These are phyloP conservation scores for Nymphaea thermarum DNA, from an alignment of 164 flowering plant genomes.

Conservation along the genomic window DNA sequence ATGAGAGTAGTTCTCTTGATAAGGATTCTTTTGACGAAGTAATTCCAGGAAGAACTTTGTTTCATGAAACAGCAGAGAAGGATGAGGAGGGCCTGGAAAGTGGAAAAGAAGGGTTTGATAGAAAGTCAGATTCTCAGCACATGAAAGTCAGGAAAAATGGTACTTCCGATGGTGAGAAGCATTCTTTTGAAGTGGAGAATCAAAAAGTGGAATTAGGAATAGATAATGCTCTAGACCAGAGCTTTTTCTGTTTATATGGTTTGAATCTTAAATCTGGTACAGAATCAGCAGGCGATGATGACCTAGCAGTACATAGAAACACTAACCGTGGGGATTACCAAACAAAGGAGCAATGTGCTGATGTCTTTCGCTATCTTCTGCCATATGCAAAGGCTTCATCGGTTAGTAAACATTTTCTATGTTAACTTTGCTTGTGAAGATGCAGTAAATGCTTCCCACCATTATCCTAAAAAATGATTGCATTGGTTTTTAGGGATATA, in stretches of 20 bases:
- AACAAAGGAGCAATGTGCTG: constrained; percentile 95
- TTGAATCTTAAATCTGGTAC: constrained; percentile 61
- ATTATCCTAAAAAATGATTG: no score
- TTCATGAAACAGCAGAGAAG: constrained; percentile 17
- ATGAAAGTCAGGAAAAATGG: constrained; percentile 17
- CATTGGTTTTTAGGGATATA: no score
- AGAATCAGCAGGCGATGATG: constrained; percentile 87
- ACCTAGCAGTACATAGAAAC: constrained; percentile 74
- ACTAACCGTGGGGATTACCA: constrained; percentile 93
- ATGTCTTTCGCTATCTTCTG: constrained; percentile 85
- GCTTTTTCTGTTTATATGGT: constrained; percentile 96
- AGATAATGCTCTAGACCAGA: constrained; percentile 84
- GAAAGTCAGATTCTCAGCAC: constrained; percentile 7
- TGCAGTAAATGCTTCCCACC: not conserved
- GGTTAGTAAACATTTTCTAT: constrained; percentile 33
- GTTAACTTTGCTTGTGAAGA: not conserved
- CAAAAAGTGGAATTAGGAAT: constrained; percentile 72
- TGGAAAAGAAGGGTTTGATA: constrained; percentile 12
- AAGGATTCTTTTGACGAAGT: constrained; percentile 17
- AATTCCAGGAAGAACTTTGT: constrained; percentile 10
- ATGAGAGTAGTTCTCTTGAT: constrained; percentile 11
- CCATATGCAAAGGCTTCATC: constrained; percentile 91
- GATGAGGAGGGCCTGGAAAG: constrained; percentile 16
- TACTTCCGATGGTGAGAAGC: constrained; percentile 16
- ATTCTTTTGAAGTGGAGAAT: constrained; percentile 50